A percentile compares a stretch with the other conserved stretches of the same genome.
Conservation (phyloP, 2,329 filamentous ascomycete species). For the Fusarium armeniacum region DNA sequence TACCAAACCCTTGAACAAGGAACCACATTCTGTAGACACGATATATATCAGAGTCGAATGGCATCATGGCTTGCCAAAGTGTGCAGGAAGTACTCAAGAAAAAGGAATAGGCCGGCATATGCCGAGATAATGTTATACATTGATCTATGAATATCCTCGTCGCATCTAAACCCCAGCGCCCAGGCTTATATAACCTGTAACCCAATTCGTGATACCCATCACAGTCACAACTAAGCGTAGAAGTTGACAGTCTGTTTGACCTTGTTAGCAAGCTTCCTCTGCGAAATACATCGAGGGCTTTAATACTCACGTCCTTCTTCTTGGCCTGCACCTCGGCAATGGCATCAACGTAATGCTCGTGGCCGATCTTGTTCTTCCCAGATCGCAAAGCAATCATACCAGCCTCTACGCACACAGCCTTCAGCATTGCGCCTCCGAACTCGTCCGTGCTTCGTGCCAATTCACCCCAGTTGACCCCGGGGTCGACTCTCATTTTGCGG, state of each 20-base stretch:
- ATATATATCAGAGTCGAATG: neutral
- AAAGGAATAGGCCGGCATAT: slow-evolving; percentile 11
- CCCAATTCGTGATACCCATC: slow-evolving; percentile 27
- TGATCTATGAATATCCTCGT: slow-evolving; percentile 46
- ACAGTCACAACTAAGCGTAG: slow-evolving; percentile 59
- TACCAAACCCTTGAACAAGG: neutral
- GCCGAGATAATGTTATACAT: slow-evolving; percentile 50
- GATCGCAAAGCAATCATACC: slow-evolving; percentile 98
- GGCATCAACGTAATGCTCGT: slow-evolving; percentile 99
- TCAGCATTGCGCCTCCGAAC: slow-evolving; percentile 97
- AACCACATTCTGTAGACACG: neutral
- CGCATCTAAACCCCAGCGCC: slow-evolving; percentile 42
- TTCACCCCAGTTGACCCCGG: slow-evolving; percentile 94
- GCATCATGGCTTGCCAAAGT: neutral
- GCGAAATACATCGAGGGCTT: neutral
- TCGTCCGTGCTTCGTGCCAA: slow-evolving; percentile 97
- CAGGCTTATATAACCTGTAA: slow-evolving; percentile 28
- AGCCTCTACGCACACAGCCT: slow-evolving; percentile 98
- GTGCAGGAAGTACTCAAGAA: neutral
- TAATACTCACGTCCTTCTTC: slow-evolving; percentile 84
- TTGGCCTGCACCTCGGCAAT: slow-evolving; percentile 95
- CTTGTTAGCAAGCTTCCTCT: slow-evolving; percentile 30
- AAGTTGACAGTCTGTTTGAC: slow-evolving; percentile 68
- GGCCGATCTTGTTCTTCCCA: slow-evolving; percentile 95
- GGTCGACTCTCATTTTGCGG: slow-evolving; percentile 97